A percentile compares a stretch with the other conserved stretches of the same genome.
phyloP scores from a whole-genome alignment of 2,329 filamentous ascomycete genomes.

The Colletotrichum tamarilloi region DNA sequence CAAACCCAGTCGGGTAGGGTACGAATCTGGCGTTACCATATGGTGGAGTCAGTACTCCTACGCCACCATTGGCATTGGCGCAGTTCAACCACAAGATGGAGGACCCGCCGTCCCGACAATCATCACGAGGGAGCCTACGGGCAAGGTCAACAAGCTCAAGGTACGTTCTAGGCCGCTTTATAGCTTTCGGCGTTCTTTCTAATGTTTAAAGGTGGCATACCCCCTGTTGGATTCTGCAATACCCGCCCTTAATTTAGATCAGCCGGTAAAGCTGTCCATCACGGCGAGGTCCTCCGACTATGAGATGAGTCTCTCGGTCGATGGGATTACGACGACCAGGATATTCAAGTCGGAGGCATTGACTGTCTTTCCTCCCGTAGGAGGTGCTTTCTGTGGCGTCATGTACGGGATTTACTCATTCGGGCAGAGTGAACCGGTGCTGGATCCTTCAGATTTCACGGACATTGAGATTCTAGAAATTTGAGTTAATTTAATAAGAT shows the following conservation, averaged over 20 bases:
- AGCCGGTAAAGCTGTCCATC: slow-evolving; percentile 33
- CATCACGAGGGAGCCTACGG: slow-evolving; percentile 37
- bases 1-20: slow-evolving; percentile 50
- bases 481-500: background rate
- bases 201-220: slow-evolving; percentile 10
- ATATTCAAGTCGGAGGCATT: slow-evolving; percentile 37
- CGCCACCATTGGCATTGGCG: slow-evolving; percentile 44
- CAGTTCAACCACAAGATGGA: slow-evolving; percentile 35
- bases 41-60: slow-evolving; percentile 64
- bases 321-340: background rate
- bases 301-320: slow-evolving; percentile 32
- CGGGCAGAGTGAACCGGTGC: slow-evolving; percentile 43
- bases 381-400: slow-evolving; percentile 44
- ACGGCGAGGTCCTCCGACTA: slow-evolving; percentile 37
- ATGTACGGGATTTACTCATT: slow-evolving; percentile 47
- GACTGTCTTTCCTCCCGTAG: slow-evolving; percentile 43
- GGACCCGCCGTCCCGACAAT: slow-evolving; percentile 29
- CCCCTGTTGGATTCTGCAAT: slow-evolving; percentile 4
- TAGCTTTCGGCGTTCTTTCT: background rate
- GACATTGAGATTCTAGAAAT: slow-evolving; percentile 35
- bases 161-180: slow-evolving; percentile 22
- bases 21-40: slow-evolving; percentile 64
- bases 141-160: slow-evolving; percentile 37
- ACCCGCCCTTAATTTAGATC: background rate
- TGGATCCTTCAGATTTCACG: slow-evolving; percentile 45